A percentile compares a stretch with the other conserved stretches of the same genome.
phyloP scores from a whole-genome alignment of 2,329 filamentous ascomycete species.

The Apiospora sp. region DNA sequence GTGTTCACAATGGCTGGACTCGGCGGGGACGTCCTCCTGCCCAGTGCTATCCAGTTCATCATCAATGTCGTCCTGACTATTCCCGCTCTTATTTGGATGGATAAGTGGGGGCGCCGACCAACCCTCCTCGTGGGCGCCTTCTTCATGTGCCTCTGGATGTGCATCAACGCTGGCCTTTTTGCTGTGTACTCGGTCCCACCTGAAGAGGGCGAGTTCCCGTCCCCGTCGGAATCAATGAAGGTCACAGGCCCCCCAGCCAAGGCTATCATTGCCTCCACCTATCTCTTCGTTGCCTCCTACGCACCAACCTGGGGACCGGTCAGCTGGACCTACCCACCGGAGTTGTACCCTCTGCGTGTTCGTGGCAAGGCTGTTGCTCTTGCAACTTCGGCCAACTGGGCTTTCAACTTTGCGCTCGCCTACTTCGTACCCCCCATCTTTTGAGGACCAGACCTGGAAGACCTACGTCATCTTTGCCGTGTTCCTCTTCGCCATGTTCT shows the following conservation, averaged over 20 bases:
- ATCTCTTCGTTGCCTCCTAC: conserved; percentile 66
- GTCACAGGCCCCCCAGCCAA: conserved; percentile 59
- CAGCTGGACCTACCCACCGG: conserved; percentile 56
- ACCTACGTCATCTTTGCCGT: conserved; percentile 61
- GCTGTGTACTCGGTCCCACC: conserved; percentile 50
- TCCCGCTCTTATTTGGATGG: conserved; percentile 77
- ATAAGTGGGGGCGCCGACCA: conserved; percentile 76
- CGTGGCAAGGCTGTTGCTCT: conserved; percentile 63
- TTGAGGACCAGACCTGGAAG: conserved; percentile 57
- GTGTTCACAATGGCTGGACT: conserved; percentile 77
- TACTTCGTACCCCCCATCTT: conserved; percentile 57
- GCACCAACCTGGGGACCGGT: conserved; percentile 54
- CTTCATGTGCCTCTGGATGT: conserved; percentile 65
- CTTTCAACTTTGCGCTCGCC: conserved; percentile 58
- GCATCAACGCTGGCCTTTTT: conserved; percentile 55
- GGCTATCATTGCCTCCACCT: conserved; percentile 71
- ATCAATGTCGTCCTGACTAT: conserved; percentile 85
- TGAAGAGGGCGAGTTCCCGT: conserved; percentile 41
- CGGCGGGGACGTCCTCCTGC: conserved; percentile 65
- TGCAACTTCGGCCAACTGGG: conserved; percentile 59
- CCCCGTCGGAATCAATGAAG: conserved; percentile 53
- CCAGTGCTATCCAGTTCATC: conserved; percentile 76
- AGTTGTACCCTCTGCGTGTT: conserved; percentile 55
- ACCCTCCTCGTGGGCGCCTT: conserved; percentile 71
- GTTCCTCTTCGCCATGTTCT: conserved; percentile 58